Evolutionary conservation across 768 basidiomycete species (phyloP), one percentile per base, ranked within the genome.

Genomic region (Coprinopsis cinerea): DNA sequence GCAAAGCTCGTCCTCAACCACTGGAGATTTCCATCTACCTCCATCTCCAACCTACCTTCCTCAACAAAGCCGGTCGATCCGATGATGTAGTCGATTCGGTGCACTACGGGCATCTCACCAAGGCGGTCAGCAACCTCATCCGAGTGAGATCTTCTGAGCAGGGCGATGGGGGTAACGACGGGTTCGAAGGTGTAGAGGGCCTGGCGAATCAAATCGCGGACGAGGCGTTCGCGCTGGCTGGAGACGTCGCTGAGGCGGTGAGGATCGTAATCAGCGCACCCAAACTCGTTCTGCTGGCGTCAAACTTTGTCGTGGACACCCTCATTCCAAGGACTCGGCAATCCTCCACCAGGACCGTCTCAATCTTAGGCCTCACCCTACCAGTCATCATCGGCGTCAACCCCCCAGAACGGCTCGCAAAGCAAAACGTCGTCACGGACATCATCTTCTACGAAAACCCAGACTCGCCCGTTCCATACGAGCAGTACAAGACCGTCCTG

Each of bases 341-440:
- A n/a, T 11, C 47, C 5, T 7, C 20, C 5, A 6, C 20, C 9
- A 60, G 64, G 34, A 66, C 64, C 42, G 68, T 73, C n/a, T 57
- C 58, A 6, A 65, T 88, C 28, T 65, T 64, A 26, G 67, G 77
- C 42, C 58, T 89, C 11, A 54, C 65, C 1, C 59, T 83, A 10
- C 70, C 73, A 0, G 74, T 81, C 7, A 65, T 89, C 45, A 80
- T 91, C 41, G 88, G 87, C 0, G 75, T 89, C 27, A 84, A 88
- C 53, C 75, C 82, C 0, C 82, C 81, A 5, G 87, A 90, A 57
- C 70, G 86, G 26, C 59, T 74, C 25, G 74, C 77, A 36, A 81
- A 81, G 58, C 87, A 90, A 61, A 66, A 76, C 23, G 76, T 90
- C 22, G 59, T 81, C 42, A 65, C 78, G 20, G 77, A 81, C 56